Base-by-base conservation (phyloP, 2,329 filamentous ascomycete species). In the Colletotrichum navitas region DNA sequence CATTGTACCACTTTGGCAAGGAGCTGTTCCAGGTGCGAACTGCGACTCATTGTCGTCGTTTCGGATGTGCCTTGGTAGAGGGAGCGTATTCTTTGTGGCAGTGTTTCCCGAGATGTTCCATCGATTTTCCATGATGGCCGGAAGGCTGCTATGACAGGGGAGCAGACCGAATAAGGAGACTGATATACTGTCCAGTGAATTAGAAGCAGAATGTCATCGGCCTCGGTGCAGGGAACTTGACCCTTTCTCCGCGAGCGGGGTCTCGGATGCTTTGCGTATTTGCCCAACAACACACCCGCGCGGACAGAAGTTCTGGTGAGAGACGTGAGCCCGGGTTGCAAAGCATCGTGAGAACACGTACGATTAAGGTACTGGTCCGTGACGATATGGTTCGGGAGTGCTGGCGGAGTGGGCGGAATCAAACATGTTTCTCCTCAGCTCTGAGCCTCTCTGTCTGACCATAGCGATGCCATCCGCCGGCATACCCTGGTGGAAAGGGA, bases 281-380 rank as follows among this genome's bases (percentile, higher is more conserved):
- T 12, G n/a, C n/a, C n/a, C 34, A 11, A 41, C 55, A 41, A 41
- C 5, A 34, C 12, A 18, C 16, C 34, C 14, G n/a, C 16, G 24
- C n/a, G 24, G 16, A 58, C 14, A 18, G 14, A 6, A 58, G 7
- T 26, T 41, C 6, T n/a, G 32, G 1, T 10, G n/a, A n/a, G 14
- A 41, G 55, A 58, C 14, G 34, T 41, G 1, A 21, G 55, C 24
- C n/a, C 3, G n/a, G 14, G 34, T 29, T 29, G 47, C 32, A 14
- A 5, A 26, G 21, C 24, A 26, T 32, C 24, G 1, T 55, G 18
- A 24, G 8, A 34, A 29, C 63, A 59, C 45, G 59, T 60, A 64
- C 16, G n/a, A 45, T 55, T 49, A 55, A 60, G 69, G n/a, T 64
- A 47, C 24, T 72, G 66, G 66, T 60, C 66, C 54, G 54, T 64